A percentile compares a stretch with the other conserved stretches of the same genome.
Evolutionary conservation across 169 alveolate species (phyloP).

Genomic region (Sarcocystis neurona): DNA sequence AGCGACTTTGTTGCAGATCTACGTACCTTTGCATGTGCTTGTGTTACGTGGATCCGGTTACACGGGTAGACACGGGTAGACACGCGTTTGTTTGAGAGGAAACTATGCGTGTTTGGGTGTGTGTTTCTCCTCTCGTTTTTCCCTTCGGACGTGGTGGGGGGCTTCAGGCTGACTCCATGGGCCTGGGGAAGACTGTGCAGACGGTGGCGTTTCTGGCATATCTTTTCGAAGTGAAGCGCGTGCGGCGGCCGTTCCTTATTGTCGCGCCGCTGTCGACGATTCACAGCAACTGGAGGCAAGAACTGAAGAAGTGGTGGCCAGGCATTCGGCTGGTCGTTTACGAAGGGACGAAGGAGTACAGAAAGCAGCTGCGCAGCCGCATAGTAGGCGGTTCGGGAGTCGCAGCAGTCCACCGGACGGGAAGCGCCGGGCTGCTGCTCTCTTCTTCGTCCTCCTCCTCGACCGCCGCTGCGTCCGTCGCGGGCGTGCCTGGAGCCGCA

Average conservation of each 20-base stretch:
- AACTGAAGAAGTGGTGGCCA: conserved; percentile 95
- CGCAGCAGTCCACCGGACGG: background rate
- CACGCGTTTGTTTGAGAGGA: too few species aligned
- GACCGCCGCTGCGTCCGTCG: too few species aligned
- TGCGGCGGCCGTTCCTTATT: conserved; percentile 93
- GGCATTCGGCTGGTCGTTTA: conserved; percentile 85
- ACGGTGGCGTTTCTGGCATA: conserved; percentile 91
- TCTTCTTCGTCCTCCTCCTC: too few species aligned
- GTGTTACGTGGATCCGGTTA: too few species aligned
- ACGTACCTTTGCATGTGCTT: too few species aligned
- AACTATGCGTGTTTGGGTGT: background rate
- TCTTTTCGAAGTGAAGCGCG: conserved; percentile 87
- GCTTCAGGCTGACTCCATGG: conserved; percentile 93
- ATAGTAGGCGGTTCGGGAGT: conserved; percentile 21
- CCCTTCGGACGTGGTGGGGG: background rate
- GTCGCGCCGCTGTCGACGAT: conserved; percentile 95
- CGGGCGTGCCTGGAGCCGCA: too few species aligned
- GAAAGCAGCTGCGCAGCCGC: conserved; percentile 20
- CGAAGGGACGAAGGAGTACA: conserved; percentile 78
- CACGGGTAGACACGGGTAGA: too few species aligned
- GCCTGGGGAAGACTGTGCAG: conserved; percentile 93
- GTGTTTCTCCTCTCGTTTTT: background rate
- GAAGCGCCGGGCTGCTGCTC: too few species aligned
- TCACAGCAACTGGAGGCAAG: conserved; percentile 93
- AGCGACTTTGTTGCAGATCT: too few species aligned